Conservation (phyloP, 2,329 filamentous ascomycete species). For the Colletotrichum orbiculare region DNA sequence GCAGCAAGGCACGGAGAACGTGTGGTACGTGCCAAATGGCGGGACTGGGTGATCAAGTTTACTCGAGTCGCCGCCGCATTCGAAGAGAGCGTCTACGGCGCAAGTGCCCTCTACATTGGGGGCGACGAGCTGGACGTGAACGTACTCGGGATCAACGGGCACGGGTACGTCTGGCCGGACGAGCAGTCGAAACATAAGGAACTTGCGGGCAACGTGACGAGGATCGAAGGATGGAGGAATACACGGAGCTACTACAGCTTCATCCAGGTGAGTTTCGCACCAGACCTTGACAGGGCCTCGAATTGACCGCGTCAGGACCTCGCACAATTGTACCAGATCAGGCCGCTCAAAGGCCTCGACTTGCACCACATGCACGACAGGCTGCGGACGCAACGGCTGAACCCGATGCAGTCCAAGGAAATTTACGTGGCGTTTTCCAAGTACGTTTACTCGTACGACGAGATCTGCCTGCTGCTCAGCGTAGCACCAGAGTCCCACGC, state of each 20-base stretch:
- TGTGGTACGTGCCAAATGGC: slow-evolving; percentile 91
- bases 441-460: slow-evolving; percentile 82
- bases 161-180: slow-evolving; percentile 96
- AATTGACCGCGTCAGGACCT: slow-evolving; percentile 63
- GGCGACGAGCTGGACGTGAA: slow-evolving; percentile 75
- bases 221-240: slow-evolving; percentile 97
- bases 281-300: neutral
- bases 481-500: slow-evolving; percentile 88
- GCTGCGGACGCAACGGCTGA: slow-evolving; percentile 83
- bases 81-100: slow-evolving; percentile 94
- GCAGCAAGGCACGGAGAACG: slow-evolving; percentile 88
- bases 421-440: slow-evolving; percentile 86
- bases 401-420: slow-evolving; percentile 79
- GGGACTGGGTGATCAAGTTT: slow-evolving; percentile 94
- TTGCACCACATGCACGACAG: slow-evolving; percentile 93
- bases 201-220: slow-evolving; percentile 88
- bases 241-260: slow-evolving; percentile 96
- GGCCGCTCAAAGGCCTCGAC: slow-evolving; percentile 83
- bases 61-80: slow-evolving; percentile 92
- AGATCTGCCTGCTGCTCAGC: slow-evolving; percentile 84
- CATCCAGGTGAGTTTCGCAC: slow-evolving; percentile 73
- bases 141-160: slow-evolving; percentile 74
- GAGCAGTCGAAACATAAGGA: slow-evolving; percentile 84
- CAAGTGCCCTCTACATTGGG: slow-evolving; percentile 87
- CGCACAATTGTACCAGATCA: slow-evolving; percentile 70